Evolutionary conservation across 805 yeast genomes (phyloP), one percentile per base, ranked within the genome.

Genomic region (Teunomyces stri): DNA sequence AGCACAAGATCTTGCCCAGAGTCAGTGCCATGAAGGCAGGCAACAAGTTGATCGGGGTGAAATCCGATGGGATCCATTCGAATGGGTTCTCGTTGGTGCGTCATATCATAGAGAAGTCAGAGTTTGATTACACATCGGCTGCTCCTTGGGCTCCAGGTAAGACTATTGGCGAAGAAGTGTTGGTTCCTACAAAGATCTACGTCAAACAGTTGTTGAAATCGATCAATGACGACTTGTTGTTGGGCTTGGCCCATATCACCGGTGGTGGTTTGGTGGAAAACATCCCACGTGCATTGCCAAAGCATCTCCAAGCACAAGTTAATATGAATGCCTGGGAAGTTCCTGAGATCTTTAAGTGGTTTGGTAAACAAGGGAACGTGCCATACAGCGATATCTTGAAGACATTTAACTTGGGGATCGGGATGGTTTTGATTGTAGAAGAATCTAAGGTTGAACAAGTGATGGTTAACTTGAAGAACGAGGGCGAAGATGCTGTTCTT

Each of bases 191-290:
- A 3, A 84, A 86, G 65, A 91, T 94, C 53, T 94, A 94, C 70
- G 99, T 95, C 53, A 91, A 89, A 68, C 96, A 91, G 59, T 69
- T 95, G 48, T 76, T 94, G 51, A 86, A 87, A 42, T 81, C 88
- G 1, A 78, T 91, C 52, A 79, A 77, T 58, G 75, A 85, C 59
- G 84, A 77, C 29, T 70, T 87, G 48, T 63, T 92, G 42, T 75
- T 90, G 47, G 99, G 97, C 49, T 78, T 94, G 62, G 96, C 99
- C 2, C 96, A 94, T 62, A 94, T 94, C 61, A 94, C 99, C 20
- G 99, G 99, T 51, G 99, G 99, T 66, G 99, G 99, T 45, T 76
- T 94, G 45, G 85, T 94, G 25, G 99, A 94, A 69, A 94, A 94
- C 68, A 83, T 92, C 49, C 99, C 99, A 46, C 82, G 99, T 65